Percentiles rank a stretch among this genome's conserved stretches.
Evolutionary conservation across 257 asterid genomes (phyloP).

Genomic region (Dorcoceras hygrometricum): DNA sequence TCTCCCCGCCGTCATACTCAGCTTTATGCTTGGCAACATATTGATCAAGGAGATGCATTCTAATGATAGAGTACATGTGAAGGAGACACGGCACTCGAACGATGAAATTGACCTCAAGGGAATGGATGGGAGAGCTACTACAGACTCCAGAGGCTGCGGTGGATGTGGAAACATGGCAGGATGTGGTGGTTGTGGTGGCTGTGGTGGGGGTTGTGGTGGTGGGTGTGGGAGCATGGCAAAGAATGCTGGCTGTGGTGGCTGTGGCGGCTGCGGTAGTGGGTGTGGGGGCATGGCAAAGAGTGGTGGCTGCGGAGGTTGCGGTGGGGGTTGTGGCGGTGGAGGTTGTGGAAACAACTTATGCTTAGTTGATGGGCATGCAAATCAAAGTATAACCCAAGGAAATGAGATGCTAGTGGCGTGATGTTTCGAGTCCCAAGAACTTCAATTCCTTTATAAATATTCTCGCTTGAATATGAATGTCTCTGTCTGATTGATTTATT

Average conservation of each 20-base stretch:
- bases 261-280: background rate
- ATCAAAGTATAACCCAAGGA: background rate
- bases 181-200: no score
- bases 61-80: constrained; percentile 28
- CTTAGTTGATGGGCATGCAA: background rate
- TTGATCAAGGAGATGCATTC: constrained; percentile 42
- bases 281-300: no score
- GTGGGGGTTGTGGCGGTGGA: background rate
- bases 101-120: constrained; percentile 21
- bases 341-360: background rate
- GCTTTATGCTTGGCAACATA: constrained; percentile 47
- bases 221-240: no score
- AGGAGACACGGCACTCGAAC: constrained; percentile 26
- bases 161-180: background rate
- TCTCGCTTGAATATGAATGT: background rate
- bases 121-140: background rate
- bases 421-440: background rate
- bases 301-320: no score
- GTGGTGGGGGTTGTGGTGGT: no score
- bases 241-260: no score
- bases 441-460: no score
- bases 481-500: no score
- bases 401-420: background rate
- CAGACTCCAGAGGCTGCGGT: background rate
- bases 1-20: constrained; percentile 49